Evolutionary conservation across 345 rosid species (phyloP).

Genomic region (Aquilaria malaccensis): DNA sequence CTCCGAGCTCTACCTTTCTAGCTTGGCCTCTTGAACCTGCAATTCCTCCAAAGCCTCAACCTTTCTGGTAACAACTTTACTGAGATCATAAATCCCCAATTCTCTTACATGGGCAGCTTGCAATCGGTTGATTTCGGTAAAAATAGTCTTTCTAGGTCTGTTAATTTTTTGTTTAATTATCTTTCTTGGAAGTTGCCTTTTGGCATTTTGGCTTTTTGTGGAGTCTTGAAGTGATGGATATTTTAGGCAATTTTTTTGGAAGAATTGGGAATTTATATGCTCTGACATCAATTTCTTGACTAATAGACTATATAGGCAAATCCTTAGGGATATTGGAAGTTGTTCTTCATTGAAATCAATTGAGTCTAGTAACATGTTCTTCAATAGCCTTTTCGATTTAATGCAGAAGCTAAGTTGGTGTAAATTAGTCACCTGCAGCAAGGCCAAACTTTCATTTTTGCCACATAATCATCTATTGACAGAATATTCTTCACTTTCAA

Average conservation of each 20-base stretch:
- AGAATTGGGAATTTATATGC: slow-evolving; percentile 57
- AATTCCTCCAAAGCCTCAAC: slow-evolving; percentile 51
- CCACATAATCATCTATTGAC: no score
- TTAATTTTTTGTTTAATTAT: slow-evolving; percentile 64
- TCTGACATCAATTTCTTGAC: slow-evolving; percentile 37
- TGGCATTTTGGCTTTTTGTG: slow-evolving; percentile 53
- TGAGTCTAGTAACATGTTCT: slow-evolving; percentile 54
- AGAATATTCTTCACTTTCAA: no score
- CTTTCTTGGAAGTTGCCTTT: slow-evolving; percentile 52
- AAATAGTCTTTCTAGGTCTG: slow-evolving; percentile 54
- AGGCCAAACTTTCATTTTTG: no score
- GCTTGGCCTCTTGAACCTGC: slow-evolving; percentile 63
- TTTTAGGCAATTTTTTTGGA: slow-evolving; percentile 54
- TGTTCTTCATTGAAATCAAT: slow-evolving; percentile 42
- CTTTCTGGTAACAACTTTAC: slow-evolving; percentile 61
- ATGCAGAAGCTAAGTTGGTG: slow-evolving; percentile 49
- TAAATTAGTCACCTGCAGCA: slow-evolving; percentile 16
- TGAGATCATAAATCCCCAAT: slow-evolving; percentile 48
- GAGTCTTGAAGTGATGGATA: slow-evolving; percentile 52
- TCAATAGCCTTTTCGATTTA: slow-evolving; percentile 62
- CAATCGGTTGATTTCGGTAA: slow-evolving; percentile 57
- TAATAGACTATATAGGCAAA: slow-evolving; percentile 50
- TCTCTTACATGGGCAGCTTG: slow-evolving; percentile 38
- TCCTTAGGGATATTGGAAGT: slow-evolving; percentile 61
- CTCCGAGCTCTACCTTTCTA: slow-evolving; percentile 52